Percentiles rank a stretch among this genome's conserved stretches.
These are phyloP conservation scores for Candida ponderosae DNA, from an alignment of 805 yeast genomes.

Conservation along the genomic window DNA sequence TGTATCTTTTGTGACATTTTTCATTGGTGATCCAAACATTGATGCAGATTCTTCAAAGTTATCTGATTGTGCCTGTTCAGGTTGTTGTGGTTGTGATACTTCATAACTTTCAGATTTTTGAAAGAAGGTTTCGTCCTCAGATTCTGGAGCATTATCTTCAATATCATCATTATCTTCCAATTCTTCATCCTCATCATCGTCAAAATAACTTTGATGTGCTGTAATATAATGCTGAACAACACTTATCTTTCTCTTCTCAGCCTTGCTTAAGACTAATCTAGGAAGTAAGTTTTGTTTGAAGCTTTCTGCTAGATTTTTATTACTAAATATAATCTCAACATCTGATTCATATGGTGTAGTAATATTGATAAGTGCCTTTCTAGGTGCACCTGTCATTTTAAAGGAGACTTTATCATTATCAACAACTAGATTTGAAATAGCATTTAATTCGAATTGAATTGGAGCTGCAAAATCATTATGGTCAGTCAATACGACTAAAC, in stretches of 20 bases:
- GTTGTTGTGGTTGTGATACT: constrained; percentile 8
- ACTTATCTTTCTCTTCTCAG: constrained; percentile 22
- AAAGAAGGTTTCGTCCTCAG: neutral
- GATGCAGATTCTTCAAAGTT: constrained; percentile 7
- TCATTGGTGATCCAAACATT: constrained; percentile 7
- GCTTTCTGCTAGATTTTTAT: neutral
- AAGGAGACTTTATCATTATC: constrained; percentile 2
- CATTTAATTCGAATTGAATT: constrained; percentile 9
- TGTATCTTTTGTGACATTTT: constrained; percentile 14
- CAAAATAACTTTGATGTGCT: constrained; percentile 8
- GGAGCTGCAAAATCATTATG: constrained; percentile 13
- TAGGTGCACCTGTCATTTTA: constrained; percentile 3
- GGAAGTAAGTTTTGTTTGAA: neutral
- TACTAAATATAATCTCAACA: constrained; percentile 5
- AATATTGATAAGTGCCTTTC: constrained; percentile 7
- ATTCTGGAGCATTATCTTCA: neutral
- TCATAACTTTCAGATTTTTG: constrained; percentile 12
- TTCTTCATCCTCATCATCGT: constrained; percentile 4
- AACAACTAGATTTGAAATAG: constrained; percentile 2
- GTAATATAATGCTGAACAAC: constrained; percentile 21
- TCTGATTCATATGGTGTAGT: constrained; percentile 1
- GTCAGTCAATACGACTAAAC: constrained; percentile 9
- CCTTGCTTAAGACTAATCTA: neutral
- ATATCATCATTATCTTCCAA: constrained; percentile 1
- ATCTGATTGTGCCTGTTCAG: constrained; percentile 4